Percentiles rank a stretch among this genome's conserved stretches.
Conservation (phyloP, 2,329 filamentous ascomycete species). For the Erysiphe pulchra region DNA sequence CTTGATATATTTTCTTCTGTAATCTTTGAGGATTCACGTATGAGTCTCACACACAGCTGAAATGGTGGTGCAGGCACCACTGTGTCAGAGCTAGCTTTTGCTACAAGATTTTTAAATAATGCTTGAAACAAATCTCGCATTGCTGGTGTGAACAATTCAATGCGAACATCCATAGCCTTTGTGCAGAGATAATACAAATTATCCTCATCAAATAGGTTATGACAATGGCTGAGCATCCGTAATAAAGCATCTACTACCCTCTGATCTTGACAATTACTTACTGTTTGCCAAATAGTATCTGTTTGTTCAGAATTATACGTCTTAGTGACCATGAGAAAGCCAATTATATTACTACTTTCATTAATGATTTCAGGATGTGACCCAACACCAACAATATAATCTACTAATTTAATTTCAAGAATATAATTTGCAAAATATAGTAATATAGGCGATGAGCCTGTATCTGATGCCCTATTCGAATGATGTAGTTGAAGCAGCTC, state of each 20-base stretch:
- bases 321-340: constrained; percentile 59
- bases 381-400: constrained; percentile 72
- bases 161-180: constrained; percentile 40
- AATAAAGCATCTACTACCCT: constrained; percentile 62
- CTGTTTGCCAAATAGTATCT: constrained; percentile 61
- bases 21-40: constrained; percentile 42
- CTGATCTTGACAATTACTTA: constrained; percentile 59
- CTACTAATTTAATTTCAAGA: constrained; percentile 41
- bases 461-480: constrained; percentile 17
- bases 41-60: constrained; percentile 35
- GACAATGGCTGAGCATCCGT: constrained; percentile 29
- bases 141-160: constrained; percentile 32
- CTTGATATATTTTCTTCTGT: constrained; percentile 26
- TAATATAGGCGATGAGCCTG: constrained; percentile 26
- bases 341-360: constrained; percentile 60
- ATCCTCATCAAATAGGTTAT: constrained; percentile 21
- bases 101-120: constrained; percentile 24
- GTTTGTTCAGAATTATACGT: constrained; percentile 48
- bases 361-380: constrained; percentile 78
- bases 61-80: constrained; percentile 22
- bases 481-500: constrained; percentile 45
- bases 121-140: constrained; percentile 36
- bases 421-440: constrained; percentile 45
- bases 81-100: constrained; percentile 16
- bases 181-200: constrained; percentile 38